Percentiles rank a stretch among this genome's conserved stretches.
These are phyloP conservation scores for Lippia alba DNA, from an alignment of 305 asterid species.

Conservation along the genomic window DNA sequence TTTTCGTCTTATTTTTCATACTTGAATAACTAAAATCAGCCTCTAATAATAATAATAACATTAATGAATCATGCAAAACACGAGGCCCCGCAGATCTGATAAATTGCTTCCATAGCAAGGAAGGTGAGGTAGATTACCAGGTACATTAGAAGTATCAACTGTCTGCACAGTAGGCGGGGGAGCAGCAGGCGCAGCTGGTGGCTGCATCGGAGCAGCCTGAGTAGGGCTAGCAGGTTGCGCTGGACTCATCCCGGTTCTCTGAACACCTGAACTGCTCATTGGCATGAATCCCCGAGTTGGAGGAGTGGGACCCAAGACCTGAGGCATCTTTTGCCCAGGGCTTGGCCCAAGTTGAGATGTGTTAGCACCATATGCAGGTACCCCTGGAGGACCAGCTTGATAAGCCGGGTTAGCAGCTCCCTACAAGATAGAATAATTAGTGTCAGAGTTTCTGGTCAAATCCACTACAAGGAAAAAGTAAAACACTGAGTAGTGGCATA, in stretches of 20 bases:
- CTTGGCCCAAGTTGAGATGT: constrained; percentile 63
- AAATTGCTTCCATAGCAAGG: neutral
- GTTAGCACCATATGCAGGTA: constrained; percentile 59
- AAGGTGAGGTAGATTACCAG: constrained; percentile 60
- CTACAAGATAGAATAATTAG: constrained; percentile 42
- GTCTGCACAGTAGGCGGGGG: constrained; percentile 99
- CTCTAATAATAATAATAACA: no score
- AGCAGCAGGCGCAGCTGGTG: constrained; percentile 79
- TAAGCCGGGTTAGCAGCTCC: constrained; percentile 63
- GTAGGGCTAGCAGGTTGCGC: constrained; percentile 83
- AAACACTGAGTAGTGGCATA: constrained; percentile 44
- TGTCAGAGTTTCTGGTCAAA: constrained; percentile 20
- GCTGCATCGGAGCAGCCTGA: constrained; percentile 64
- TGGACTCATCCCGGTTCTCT: constrained; percentile 76
- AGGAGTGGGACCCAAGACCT: constrained; percentile 64
- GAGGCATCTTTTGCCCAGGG: constrained; percentile 70
- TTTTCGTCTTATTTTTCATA: neutral
- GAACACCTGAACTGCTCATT: constrained; percentile 58
- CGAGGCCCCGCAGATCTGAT: constrained; percentile 21
- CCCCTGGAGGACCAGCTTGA: constrained; percentile 70
- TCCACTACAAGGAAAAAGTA: neutral
- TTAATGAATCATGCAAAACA: constrained; percentile 5
- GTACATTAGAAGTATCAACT: constrained; percentile 92
- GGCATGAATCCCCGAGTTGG: constrained; percentile 80
- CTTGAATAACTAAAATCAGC: neutral